These are phyloP conservation scores for Botrytis hyacinthi DNA, from an alignment of 2,329 filamentous ascomycete species.

Conservation along the genomic window DNA sequence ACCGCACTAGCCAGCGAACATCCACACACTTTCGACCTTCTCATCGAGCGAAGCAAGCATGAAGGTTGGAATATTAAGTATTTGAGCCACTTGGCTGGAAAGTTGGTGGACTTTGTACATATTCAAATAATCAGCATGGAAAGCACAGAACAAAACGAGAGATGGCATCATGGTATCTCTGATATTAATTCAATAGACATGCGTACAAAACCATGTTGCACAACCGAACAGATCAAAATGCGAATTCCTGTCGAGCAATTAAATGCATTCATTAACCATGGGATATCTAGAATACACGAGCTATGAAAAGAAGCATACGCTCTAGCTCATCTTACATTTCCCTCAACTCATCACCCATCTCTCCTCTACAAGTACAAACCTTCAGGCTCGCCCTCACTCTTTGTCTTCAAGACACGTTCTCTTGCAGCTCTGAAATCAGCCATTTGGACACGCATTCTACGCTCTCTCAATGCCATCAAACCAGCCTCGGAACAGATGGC, in stretches of 20 bases:
- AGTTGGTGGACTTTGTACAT: too few species aligned
- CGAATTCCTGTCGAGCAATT: not conserved
- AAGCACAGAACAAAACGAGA: too few species aligned
- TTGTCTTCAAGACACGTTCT: slow-evolving; percentile 95
- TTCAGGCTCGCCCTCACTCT: slow-evolving; percentile 97
- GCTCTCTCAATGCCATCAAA: slow-evolving; percentile 87
- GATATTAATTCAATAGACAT: not conserved
- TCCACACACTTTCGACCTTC: too few species aligned
- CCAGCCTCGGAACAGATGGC: slow-evolving; percentile 98
- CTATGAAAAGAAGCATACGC: slow-evolving; percentile 30
- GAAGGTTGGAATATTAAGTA: too few species aligned
- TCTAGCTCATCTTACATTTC: slow-evolving; percentile 20
- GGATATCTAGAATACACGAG: slow-evolving; percentile 35
- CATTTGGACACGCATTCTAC: slow-evolving; percentile 98
- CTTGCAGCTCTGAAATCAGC: slow-evolving; percentile 91
- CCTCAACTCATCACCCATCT: slow-evolving; percentile 6
- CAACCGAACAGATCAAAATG: not conserved
- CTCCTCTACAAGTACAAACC: slow-evolving; percentile 85
- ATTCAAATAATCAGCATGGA: too few species aligned
- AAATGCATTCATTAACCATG: slow-evolving; percentile 13
- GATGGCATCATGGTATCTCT: too few species aligned
- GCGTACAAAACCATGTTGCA: not conserved
- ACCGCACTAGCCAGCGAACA: too few species aligned
- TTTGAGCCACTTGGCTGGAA: too few species aligned
- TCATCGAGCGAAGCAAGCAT: too few species aligned